Base-by-base conservation (phyloP, 345 rosid species). In the Salix exigua region DNA sequence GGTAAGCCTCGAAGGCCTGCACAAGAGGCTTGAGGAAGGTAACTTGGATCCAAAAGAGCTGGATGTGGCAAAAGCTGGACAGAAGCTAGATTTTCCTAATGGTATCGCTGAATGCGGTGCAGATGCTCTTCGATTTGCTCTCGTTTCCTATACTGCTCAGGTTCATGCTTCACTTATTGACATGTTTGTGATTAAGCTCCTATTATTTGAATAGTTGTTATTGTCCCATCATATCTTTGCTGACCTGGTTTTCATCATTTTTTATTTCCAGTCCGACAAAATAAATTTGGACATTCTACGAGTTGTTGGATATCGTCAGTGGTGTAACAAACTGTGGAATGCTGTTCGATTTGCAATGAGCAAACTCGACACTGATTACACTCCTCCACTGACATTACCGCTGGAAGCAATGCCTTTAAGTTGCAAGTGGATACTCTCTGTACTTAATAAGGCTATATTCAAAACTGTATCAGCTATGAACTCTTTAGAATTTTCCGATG, bases 291-390 rank as follows among this genome's bases (percentile, higher is more conserved):
- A 96, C 82, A 93, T 96, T 70, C 94, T 86, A 83, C 88, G 97
- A 84, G 99, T 96, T 53, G 94, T 91, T 77, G 98, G 98, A 26
- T 93, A 93, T 86, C 98, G 97, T n/a, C 98, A 96, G 69, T 96
- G 99, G 99, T 96, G 99, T 82, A 96, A 96, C 84, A 96, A 96
- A 77, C 79, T 96, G 55, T 93, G 99, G 98, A 93, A 96, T 80
- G 99, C 98, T 8, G 97, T 96, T 80, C 91, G 97, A 65, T 96
- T 92, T 83, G 97, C 97, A 17, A 90, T 96, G 97, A 89, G 89
- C 86, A 96, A 88, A 79, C 98, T 96, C 76, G 95, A 92, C 7
- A 86, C 86, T 71, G 86, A 80, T 80, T 92, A 86, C 78, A 48
- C 75, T 25, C 98, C 97, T 70, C 94, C 89, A 16, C 51, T 37